Evolutionary conservation across 169 alveolate genomes (phyloP), one percentile per base, ranked within the genome.

Genomic region (Eimeria nieschulzi): DNA sequence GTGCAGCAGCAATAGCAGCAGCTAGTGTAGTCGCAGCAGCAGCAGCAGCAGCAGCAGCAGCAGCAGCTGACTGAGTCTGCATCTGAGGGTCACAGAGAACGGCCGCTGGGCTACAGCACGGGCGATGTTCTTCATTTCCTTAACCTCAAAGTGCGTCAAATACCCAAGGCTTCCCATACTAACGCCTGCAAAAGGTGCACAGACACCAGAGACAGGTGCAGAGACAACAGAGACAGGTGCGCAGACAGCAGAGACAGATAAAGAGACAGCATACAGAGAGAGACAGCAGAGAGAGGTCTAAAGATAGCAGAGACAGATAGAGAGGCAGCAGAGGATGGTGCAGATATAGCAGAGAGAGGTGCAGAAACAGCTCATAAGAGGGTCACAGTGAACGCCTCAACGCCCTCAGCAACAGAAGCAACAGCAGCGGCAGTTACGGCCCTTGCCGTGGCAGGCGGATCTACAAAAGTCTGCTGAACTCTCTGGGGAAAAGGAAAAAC

Each of bases 151-250:
- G 72, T 95, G 92, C 7, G 96, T 95, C 95, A 96, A 78, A 91
- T 96, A 96, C 7, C 98, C 98, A 75, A 96, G 90, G 54, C 92
- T 84, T 15, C 95, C 95, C 94, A 87, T 72, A 19, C 90, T 82
- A 10, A 92, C 86, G 23, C 95, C 87, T 39, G 79, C 71, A 23
- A 33, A 33, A 33, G 46, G 46, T 33, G 17, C 25, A 15, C 17
- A 0, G 21, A n/a, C 17, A 15, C 25, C 70, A 33, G 46, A 33
- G 46, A 33, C 46, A 33, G 46, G 46, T 33, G 46, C 17, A 15
- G 6, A 33, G 46, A 33, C 46, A 33, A 0, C 46, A 33, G 46
- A 33, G 3, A 33, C 46, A 33, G 46, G n/a, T n/a, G n/a, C n/a
- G n/a, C 46, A 33, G 46, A 33, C 46, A 33, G 6, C 46, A 33